Conservation (phyloP, 148 eudicot genomes). For the Chenopodium quinoa region DNA sequence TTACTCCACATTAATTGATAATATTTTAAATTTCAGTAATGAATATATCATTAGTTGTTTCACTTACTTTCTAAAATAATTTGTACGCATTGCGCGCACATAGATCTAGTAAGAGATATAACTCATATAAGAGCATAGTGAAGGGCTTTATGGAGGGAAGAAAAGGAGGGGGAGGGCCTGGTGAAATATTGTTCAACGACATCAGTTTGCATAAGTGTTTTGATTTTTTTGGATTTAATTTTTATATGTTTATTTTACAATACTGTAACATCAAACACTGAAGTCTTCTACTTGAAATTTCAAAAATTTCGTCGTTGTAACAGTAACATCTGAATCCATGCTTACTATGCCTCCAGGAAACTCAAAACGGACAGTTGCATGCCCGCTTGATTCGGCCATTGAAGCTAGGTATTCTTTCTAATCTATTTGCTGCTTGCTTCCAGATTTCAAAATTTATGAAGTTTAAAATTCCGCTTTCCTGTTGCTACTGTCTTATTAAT, state of each 20-base stretch:
- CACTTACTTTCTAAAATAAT: too few species aligned
- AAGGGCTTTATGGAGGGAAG: not conserved
- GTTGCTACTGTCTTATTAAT: not conserved
- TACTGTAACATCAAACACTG: not conserved
- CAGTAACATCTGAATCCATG: not conserved
- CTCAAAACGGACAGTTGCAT: slow-evolving; percentile 33
- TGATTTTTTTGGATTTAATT: too few species aligned
- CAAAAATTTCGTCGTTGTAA: not conserved
- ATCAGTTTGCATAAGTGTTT: not conserved
- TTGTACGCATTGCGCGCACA: too few species aligned
- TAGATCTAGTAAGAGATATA: not conserved
- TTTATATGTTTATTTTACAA: too few species aligned
- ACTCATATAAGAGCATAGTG: not conserved
- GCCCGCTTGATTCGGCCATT: slow-evolving; percentile 53
- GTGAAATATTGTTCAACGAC: not conserved
- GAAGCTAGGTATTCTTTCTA: slow-evolving; percentile 37
- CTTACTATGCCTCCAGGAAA: slow-evolving; percentile 42
- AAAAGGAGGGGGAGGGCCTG: not conserved
- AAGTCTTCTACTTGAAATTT: not conserved
- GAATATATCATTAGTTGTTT: too few species aligned
- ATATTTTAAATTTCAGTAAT: too few species aligned
- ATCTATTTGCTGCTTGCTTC: not conserved
- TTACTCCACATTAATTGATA: too few species aligned
- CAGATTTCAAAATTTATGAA: not conserved
- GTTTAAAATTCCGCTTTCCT: not conserved